phyloP scores from a whole-genome alignment of 2,329 filamentous ascomycete species.

The Aphanocladium album region DNA sequence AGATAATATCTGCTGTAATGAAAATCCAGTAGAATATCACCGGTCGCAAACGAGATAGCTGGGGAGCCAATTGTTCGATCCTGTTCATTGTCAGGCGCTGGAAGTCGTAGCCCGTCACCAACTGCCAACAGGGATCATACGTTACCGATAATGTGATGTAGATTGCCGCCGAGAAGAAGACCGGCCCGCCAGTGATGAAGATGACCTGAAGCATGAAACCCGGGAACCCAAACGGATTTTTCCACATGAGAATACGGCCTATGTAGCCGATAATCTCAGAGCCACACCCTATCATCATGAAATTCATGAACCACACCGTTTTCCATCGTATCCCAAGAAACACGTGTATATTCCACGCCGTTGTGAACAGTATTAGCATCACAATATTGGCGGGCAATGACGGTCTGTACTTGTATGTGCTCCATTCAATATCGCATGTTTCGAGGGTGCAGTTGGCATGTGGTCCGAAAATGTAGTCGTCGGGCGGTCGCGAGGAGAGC shows the following conservation, averaged over 20 bases:
- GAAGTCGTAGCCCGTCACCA: too few relatives aligned
- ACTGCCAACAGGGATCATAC: slow-evolving; percentile 16
- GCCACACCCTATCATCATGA: slow-evolving; percentile 50
- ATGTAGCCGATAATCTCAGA: slow-evolving; percentile 59
- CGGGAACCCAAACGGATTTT: slow-evolving; percentile 51
- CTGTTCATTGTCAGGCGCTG: slow-evolving; percentile 20
- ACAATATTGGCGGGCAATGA: slow-evolving; percentile 35
- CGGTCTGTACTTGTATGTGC: slow-evolving; percentile 44
- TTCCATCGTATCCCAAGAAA: slow-evolving; percentile 37
- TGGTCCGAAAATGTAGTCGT: slow-evolving; percentile 36
- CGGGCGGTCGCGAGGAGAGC: not conserved
- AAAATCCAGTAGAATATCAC: slow-evolving; percentile 39
- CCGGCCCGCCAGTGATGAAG: slow-evolving; percentile 37
- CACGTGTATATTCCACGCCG: slow-evolving; percentile 41
- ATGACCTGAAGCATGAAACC: slow-evolving; percentile 60
- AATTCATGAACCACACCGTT: slow-evolving; percentile 39
- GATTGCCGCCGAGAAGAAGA: slow-evolving; percentile 52
- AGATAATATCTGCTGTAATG: slow-evolving; percentile 50
- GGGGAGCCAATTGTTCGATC: slow-evolving; percentile 33
- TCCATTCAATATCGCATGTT: slow-evolving; percentile 40
- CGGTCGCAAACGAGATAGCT: slow-evolving; percentile 37
- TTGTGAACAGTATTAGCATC: slow-evolving; percentile 40
- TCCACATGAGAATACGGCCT: slow-evolving; percentile 50
- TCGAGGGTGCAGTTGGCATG: slow-evolving; percentile 45
- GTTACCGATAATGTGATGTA: slow-evolving; percentile 53